Evolutionary conservation across 176 grass and related monocot species (phyloP).

Genomic region (Pharus latifolius): DNA sequence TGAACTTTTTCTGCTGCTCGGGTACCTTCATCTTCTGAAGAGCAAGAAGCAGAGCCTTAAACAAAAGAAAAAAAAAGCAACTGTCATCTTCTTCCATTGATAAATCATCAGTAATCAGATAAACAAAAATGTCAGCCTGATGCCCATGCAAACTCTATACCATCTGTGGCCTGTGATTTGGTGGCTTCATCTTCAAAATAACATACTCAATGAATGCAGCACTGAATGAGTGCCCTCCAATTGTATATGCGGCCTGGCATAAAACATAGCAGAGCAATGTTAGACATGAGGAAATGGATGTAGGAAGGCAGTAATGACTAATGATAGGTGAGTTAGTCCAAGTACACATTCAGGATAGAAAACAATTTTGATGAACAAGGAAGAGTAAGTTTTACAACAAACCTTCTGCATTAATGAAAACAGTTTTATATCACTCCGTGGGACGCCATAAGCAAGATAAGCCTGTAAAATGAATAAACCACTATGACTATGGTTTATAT

Average conservation of each 20-base stretch:
- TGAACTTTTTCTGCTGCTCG: slow-evolving; percentile 78
- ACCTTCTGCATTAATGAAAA: slow-evolving; percentile 97
- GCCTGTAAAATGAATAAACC: slow-evolving; percentile 27
- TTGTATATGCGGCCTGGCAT: slow-evolving; percentile 67
- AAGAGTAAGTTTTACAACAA: not conserved
- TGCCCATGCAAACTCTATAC: slow-evolving; percentile 23
- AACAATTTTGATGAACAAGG: not conserved
- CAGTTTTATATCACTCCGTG: slow-evolving; percentile 74
- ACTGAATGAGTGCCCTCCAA: slow-evolving; percentile 77
- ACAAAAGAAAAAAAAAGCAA: slow-evolving; percentile 11
- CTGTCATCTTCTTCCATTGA: not conserved
- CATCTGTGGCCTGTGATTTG: slow-evolving; percentile 80
- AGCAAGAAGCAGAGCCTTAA: slow-evolving; percentile 69
- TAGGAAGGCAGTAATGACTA: not conserved
- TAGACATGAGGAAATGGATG: not conserved
- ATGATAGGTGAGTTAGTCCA: not conserved
- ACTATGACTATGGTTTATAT: not conserved
- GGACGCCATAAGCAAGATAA: slow-evolving; percentile 97
- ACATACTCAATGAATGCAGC: slow-evolving; percentile 87
- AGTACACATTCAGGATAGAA: not conserved
- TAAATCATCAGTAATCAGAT: not conserved
- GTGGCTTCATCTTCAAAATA: slow-evolving; percentile 85
- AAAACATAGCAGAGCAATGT: not conserved
- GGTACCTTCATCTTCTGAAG: slow-evolving; percentile 87
- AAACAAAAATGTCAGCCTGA: not conserved